Percentiles rank a stretch among this genome's conserved stretches.
These are phyloP conservation scores for Acacia crassicarpa DNA, from an alignment of 306 rosid genomes.

Conservation along the genomic window DNA sequence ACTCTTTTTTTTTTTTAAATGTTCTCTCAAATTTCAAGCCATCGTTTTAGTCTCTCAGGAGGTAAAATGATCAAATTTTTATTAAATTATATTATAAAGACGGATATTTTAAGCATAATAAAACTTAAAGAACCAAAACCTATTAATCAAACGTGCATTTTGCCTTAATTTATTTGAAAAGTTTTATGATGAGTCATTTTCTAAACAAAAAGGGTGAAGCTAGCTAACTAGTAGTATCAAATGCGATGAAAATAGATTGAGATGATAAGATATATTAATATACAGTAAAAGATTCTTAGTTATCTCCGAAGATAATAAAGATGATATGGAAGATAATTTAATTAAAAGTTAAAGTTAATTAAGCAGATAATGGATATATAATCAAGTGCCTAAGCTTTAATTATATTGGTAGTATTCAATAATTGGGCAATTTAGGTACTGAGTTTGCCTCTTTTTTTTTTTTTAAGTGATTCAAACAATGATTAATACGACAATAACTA, in stretches of 20 bases:
- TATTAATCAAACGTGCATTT: too few relatives aligned
- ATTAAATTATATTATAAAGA: too few relatives aligned
- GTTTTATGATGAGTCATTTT: background rate
- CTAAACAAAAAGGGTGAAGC: background rate
- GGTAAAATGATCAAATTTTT: accelerated
- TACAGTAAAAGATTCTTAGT: background rate
- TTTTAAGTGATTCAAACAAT: background rate
- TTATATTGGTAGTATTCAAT: background rate
- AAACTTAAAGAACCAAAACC: too few relatives aligned
- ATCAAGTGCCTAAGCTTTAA: background rate
- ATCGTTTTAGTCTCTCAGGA: too few relatives aligned
- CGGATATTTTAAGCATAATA: too few relatives aligned
- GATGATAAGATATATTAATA: background rate
- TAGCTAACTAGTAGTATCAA: background rate
- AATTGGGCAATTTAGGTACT: background rate
- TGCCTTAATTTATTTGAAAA: background rate
- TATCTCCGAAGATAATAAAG: background rate
- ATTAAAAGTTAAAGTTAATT: background rate
- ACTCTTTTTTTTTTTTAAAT: too few relatives aligned
- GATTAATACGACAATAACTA: background rate
- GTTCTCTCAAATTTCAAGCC: too few relatives aligned
- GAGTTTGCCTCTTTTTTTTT: background rate
- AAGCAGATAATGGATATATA: background rate
- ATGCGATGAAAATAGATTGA: background rate
- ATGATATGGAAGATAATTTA: background rate